Evolutionary conservation across 1,284 basidiomycete species (phyloP).

Genomic region (Ustilago vetiveriae): DNA sequence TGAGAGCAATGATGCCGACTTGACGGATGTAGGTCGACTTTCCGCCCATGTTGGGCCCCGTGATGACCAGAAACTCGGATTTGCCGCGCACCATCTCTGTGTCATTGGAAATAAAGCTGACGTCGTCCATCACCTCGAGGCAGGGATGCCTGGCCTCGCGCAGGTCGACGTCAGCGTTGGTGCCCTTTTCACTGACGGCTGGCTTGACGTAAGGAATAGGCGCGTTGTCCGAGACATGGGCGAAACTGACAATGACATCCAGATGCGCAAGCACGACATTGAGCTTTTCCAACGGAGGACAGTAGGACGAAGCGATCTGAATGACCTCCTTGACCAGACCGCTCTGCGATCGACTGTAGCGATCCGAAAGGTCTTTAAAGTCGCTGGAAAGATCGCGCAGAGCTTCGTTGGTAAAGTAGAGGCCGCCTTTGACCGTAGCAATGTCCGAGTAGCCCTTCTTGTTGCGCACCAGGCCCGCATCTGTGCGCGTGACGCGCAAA

Average conservation of each 20-base stretch:
- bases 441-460: conserved; percentile 84
- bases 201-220: conserved; percentile 89
- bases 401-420: conserved; percentile 86
- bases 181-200: conserved; percentile 62
- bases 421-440: conserved; percentile 84
- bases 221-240: conserved; percentile 86
- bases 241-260: conserved; percentile 88
- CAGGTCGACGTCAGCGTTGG: conserved; percentile 39
- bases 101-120: conserved; percentile 95
- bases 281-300: conserved; percentile 86
- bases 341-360: conserved; percentile 81
- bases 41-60: conserved; percentile 69
- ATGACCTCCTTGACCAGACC: conserved; percentile 92
- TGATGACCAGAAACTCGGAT: conserved; percentile 88
- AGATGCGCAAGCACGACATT: conserved; percentile 87
- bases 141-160: conserved; percentile 81
- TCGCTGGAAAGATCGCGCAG: conserved; percentile 80
- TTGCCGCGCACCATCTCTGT: conserved; percentile 81
- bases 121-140: conserved; percentile 93
- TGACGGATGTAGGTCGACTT: conserved; percentile 68
- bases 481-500: conserved; percentile 82
- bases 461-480: conserved; percentile 78
- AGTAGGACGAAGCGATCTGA: conserved; percentile 82
- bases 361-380: conserved; percentile 76
- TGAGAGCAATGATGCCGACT: conserved; percentile 90